Base-by-base conservation (phyloP, 352 stramenopile species). In the Pythium volutum region DNA sequence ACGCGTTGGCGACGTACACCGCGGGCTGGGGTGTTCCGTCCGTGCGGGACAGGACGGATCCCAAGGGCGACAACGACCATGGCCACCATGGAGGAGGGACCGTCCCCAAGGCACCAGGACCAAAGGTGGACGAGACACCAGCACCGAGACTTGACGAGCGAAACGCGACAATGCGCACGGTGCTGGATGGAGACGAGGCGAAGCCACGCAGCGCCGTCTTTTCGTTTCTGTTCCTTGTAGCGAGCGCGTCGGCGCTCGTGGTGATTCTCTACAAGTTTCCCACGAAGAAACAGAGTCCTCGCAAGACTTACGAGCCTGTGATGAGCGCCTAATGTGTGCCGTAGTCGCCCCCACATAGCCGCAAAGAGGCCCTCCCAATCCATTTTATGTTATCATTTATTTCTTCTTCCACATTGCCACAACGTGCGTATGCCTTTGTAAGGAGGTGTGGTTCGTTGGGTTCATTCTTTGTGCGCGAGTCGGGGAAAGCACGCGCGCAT, bases 1-100 rank as follows among this genome's bases (percentile, higher is more conserved):
- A 71, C 59, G 59, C 62, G n/a, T 68, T 66, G 10, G 64, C 71
- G 23, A 74, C 66, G 18, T 25, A 39, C 53, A 63, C 61, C 12
- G 53, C 34, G 12, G 52, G 39, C 25, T 53, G 61, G 14, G 61
- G 61, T 12, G 47, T 43, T 43, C 36, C 18, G 6, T 20, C 11
- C 5, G 18, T 16, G 12, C 11, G 5, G 36, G 12, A 43, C 36
- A 6, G 16, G 36, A 43, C 42, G 26, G 42, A 27, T 12, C 18
- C n/a, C 18, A 20, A 4, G 15, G n/a, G n/a, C n/a, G 7, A 48
- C 20, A n/a, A 48, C 42, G 18, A 27, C 22, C 15, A 7, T 15
- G 6, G 11, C 8, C 18, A 15, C 42, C n/a, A 38, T 7, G 49
- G 33, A 11, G 22, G 43, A 31, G 26, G 10, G 15, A 18, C 36